phyloP scores from a whole-genome alignment of 345 rosid species.

The Populus davidiana region DNA sequence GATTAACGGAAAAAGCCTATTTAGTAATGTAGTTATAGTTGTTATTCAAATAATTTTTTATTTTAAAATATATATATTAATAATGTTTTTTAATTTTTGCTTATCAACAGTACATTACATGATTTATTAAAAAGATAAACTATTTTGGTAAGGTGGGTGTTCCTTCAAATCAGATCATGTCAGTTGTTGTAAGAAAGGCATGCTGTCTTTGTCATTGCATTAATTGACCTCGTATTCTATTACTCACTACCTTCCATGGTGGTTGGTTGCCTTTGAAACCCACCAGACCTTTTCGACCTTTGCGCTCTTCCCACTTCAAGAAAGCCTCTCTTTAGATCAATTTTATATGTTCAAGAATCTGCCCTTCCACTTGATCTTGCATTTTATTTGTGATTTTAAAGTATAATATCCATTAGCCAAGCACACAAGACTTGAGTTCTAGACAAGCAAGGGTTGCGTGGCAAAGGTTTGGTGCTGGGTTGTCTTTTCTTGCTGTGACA shows the following conservation, averaged over 20 bases:
- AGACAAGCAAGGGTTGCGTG: neutral
- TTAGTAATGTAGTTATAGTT: too few relatives aligned
- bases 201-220: neutral
- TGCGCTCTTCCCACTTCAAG: neutral
- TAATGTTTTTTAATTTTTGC: too few relatives aligned
- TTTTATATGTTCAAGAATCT: too few relatives aligned
- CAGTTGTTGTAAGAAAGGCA: constrained; percentile 6
- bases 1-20: too few relatives aligned
- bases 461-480: neutral
- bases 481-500: too few relatives aligned
- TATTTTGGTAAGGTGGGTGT: constrained; percentile 13
- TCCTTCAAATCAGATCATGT: constrained; percentile 13
- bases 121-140: too few relatives aligned
- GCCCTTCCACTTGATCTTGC: neutral
- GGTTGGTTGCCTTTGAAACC: neutral
- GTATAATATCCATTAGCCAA: neutral
- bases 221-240: neutral
- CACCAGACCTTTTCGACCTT: neutral
- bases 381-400: neutral
- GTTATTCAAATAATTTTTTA: too few relatives aligned
- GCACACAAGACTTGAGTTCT: too few relatives aligned
- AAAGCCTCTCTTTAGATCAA: neutral
- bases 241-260: neutral
- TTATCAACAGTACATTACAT: too few relatives aligned
- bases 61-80: too few relatives aligned